Conservation (phyloP, 441 rosid species). For the Croton laevigatus region DNA sequence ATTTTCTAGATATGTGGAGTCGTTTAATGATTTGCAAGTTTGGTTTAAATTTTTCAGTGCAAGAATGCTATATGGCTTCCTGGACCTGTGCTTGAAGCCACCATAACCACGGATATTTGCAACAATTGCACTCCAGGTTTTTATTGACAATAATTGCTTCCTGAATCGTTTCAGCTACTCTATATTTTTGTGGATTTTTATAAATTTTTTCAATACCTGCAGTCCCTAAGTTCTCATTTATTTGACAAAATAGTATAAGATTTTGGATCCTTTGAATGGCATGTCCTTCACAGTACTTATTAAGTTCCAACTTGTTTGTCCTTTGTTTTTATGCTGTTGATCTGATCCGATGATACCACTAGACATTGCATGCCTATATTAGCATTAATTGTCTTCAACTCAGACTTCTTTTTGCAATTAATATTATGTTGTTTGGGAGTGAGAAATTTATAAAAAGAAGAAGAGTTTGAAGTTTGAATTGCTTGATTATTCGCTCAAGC, state of each 20-base stretch:
- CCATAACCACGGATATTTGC: conserved; percentile 71
- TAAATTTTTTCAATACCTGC: not conserved
- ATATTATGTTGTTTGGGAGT: not conserved
- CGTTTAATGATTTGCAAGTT: conserved; percentile 7
- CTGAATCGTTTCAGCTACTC: not conserved
- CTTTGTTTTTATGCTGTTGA: not conserved
- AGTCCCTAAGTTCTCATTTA: not conserved
- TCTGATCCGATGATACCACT: not conserved
- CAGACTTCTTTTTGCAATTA: not conserved
- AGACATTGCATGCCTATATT: not conserved
- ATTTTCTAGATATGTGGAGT: not conserved
- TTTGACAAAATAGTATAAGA: not conserved
- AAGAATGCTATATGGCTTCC: conserved; percentile 97
- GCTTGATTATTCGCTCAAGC: no score
- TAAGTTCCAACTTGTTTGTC: not conserved
- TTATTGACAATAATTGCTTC: conserved; percentile 14
- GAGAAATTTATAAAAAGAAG: no score
- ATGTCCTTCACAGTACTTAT: not conserved
- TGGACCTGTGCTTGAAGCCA: conserved; percentile 82
- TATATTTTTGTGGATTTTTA: not conserved
- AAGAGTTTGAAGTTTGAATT: no score
- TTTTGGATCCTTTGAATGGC: not conserved
- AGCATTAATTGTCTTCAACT: not conserved
- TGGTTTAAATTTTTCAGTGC: conserved; percentile 50
- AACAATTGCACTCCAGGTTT: conserved; percentile 84